phyloP scores from a whole-genome alignment of 2,329 filamentous ascomycete species.

The Graphium sp. region DNA sequence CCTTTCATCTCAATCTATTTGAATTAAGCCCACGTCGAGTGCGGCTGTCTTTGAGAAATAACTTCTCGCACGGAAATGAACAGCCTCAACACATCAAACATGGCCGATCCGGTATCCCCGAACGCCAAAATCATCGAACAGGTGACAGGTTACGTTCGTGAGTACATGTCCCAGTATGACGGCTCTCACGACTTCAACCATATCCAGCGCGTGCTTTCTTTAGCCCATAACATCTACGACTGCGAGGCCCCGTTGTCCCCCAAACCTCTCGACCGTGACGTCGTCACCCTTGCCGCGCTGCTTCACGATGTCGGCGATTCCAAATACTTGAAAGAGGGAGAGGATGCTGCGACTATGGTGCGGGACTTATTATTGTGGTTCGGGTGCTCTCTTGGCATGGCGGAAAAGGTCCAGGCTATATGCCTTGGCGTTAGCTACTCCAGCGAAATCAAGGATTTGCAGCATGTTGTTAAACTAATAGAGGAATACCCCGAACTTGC shows the following conservation, averaged over 20 bases:
- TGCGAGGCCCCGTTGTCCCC: slow-evolving; percentile 17
- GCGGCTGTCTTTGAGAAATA: no score
- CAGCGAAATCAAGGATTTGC: slow-evolving; percentile 51
- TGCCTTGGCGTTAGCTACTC: slow-evolving; percentile 66
- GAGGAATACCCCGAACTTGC: slow-evolving; percentile 48
- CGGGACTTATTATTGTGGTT: slow-evolving; percentile 33
- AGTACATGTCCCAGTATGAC: slow-evolving; percentile 66
- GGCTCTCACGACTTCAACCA: slow-evolving; percentile 79
- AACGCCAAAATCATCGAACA: slow-evolving; percentile 32
- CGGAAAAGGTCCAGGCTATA: slow-evolving; percentile 51
- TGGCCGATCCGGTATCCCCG: no score
- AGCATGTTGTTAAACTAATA: slow-evolving; percentile 43
- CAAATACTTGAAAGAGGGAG: slow-evolving; percentile 51
- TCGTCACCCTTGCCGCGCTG: slow-evolving; percentile 53
- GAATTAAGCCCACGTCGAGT: no score
- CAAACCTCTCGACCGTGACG: slow-evolving; percentile 23
- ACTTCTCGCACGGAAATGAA: no score
- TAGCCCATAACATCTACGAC: slow-evolving; percentile 49
- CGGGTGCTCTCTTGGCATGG: slow-evolving; percentile 40
- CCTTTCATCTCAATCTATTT: no score
- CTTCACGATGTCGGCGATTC: slow-evolving; percentile 82
- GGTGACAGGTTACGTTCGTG: slow-evolving; percentile 46
- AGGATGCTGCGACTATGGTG: slow-evolving; percentile 40
- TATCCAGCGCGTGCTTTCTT: slow-evolving; percentile 61
- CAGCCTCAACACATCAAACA: background rate